phyloP scores from a whole-genome alignment of 352 stramenopile genomes.

The Phytophthora sp. region DNA sequence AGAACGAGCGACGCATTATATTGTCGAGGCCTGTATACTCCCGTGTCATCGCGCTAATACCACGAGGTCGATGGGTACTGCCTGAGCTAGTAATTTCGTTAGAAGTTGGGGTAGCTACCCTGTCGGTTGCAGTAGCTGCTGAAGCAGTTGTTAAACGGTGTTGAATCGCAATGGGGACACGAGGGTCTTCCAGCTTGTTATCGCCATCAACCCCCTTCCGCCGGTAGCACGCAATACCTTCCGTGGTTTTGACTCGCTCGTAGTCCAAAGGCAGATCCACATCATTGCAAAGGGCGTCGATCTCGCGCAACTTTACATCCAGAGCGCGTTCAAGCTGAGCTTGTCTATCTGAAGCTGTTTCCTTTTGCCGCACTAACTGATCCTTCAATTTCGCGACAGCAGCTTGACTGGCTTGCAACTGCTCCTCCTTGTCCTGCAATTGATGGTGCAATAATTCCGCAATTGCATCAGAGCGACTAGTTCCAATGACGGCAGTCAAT shows the following conservation, averaged over 20 bases:
- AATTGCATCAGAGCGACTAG: conserved; percentile 12
- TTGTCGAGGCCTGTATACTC: conserved; percentile 38
- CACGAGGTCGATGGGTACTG: conserved; percentile 33
- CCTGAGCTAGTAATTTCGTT: conserved; percentile 10
- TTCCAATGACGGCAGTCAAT: neutral
- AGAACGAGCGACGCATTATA: conserved; percentile 47
- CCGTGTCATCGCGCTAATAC: conserved; percentile 28
- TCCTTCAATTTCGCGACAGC: conserved; percentile 50
- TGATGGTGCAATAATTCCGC: conserved; percentile 38
- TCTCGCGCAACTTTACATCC: conserved; percentile 59
- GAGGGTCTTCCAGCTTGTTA: conserved; percentile 60
- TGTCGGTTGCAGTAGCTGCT: neutral
- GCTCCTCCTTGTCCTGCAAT: conserved; percentile 42
- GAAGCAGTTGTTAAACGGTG: conserved; percentile 10
- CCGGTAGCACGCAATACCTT: conserved; percentile 59
- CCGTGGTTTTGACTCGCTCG: conserved; percentile 53
- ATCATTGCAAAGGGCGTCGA: conserved; percentile 58
- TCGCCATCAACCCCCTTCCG: conserved; percentile 42
- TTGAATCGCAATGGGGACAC: conserved; percentile 42
- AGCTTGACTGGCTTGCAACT: conserved; percentile 36
- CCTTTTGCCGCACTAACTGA: conserved; percentile 52
- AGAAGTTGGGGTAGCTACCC: neutral
- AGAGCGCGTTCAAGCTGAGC: conserved; percentile 50
- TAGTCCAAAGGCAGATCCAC: conserved; percentile 50
- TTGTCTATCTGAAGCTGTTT: conserved; percentile 49